Evolutionary conservation across 2,329 filamentous ascomycete species (phyloP), one percentile per base, ranked within the genome.

Genomic region (Diaporthe amygdali): DNA sequence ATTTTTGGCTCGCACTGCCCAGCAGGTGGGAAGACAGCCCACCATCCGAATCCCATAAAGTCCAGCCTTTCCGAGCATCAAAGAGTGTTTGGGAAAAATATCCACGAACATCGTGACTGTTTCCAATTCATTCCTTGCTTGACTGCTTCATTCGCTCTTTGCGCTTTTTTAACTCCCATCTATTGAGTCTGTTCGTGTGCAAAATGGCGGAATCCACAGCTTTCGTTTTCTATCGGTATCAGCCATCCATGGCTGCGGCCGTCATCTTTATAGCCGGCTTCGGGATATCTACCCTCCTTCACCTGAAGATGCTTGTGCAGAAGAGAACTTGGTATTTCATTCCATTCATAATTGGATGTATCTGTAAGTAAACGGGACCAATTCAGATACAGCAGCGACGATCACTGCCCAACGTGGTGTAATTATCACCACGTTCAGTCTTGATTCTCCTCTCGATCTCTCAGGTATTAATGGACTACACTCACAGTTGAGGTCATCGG

Each of bases 291-390:
- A 79, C 83, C 0, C 41, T 76, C 0, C 66, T 80, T 1, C 85
- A 87, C 70, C 61, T 76, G 20, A 81, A 77, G 32, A 80, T 82
- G 47, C 73, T 87, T 37, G 37, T 83, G 41, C 76, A 76, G 30
- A 79, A 79, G 2, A 78, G 81, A 47, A 84, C 84, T 1, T 88
- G 85, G 84, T 89, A 86, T 76, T 84, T 87, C 74, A 83, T 85
- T 2, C 84, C 87, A 0, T 85, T 89, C 55, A 73, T 85, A 7
- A 76, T 89, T n/a, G 87, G 87, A n/a, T 84, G 84, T 25, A 69
- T 83, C n/a, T 87, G 86, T 88, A 79, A 76, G 80, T 78, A 22
- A 7, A 39, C 5, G 22, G 5, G 37, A 7, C 37, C 7, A 34
- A 22, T 9, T 12, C 32, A 25, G 52, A 9, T 6, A 17, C 32